Conservation (phyloP, 768 basidiomycete genomes). For the Russula virescens region DNA sequence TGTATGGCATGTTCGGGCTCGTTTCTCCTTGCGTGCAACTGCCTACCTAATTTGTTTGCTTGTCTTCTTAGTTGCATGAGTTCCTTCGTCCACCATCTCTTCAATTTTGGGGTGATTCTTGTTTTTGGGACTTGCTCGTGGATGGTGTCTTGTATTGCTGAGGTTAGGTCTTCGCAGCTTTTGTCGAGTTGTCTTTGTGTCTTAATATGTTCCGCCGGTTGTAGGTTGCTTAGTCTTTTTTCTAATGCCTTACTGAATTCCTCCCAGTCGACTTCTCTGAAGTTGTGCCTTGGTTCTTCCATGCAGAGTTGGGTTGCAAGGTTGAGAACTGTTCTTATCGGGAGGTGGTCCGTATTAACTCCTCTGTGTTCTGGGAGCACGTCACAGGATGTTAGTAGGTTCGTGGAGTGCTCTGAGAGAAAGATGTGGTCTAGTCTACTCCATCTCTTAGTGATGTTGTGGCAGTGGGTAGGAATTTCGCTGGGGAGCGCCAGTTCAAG, state of each 20-base stretch:
- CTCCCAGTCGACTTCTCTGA: background rate
- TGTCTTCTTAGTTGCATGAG: no score
- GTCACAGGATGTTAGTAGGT: background rate
- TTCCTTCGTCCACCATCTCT: background rate
- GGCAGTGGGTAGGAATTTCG: background rate
- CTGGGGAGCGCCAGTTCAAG: background rate
- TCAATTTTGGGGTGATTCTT: background rate
- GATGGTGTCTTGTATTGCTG: background rate
- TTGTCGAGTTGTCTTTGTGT: background rate
- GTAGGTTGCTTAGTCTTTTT: fast-evolving
- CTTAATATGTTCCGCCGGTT: background rate
- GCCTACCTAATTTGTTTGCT: background rate
- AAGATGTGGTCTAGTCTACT: background rate
- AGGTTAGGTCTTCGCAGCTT: fast-evolving
- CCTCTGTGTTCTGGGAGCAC: background rate
- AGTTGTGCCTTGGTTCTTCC: background rate
- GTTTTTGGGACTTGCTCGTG: background rate
- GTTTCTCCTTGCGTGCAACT: background rate
- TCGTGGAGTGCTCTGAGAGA: background rate
- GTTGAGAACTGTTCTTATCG: no score
- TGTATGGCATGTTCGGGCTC: no score
- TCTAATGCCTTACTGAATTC: background rate
- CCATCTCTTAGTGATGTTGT: background rate
- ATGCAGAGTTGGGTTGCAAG: background rate
- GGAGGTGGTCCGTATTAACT: background rate